Evolutionary conservation across 208 protist genomes (phyloP).

Genomic region (Crithidia acanthocephali): DNA sequence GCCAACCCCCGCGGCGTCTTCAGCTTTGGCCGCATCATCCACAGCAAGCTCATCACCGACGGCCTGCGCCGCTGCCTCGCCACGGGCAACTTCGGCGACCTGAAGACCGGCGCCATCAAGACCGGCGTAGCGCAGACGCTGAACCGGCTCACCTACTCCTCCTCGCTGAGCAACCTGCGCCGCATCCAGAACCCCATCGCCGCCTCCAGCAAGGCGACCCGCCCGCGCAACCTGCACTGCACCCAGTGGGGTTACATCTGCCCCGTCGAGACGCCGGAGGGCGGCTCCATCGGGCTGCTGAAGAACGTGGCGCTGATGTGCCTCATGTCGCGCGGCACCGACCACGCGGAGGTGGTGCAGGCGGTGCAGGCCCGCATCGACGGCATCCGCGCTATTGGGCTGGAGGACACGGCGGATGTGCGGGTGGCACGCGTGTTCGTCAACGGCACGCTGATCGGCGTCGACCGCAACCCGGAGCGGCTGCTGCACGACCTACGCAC

Average conservation of each 20-base stretch:
- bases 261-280: slow-evolving; percentile 99
- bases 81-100: slow-evolving; percentile 98
- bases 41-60: slow-evolving; percentile 96
- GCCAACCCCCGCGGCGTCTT: slow-evolving; percentile 58
- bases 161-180: slow-evolving; percentile 98
- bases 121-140: slow-evolving; percentile 97
- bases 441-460: slow-evolving; percentile 82
- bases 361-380: slow-evolving; percentile 72
- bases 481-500: slow-evolving; percentile 77
- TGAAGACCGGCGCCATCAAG: slow-evolving; percentile 98
- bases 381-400: slow-evolving; percentile 75
- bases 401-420: slow-evolving; percentile 79
- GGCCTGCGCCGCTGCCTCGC: slow-evolving; percentile 97
- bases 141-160: slow-evolving; percentile 97
- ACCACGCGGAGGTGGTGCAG: slow-evolving; percentile 86
- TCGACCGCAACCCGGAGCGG: slow-evolving; percentile 79
- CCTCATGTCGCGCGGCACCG: slow-evolving; percentile 98
- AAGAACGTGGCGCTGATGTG: slow-evolving; percentile 99
- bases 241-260: slow-evolving; percentile 99
- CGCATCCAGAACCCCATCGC: slow-evolving; percentile 99
- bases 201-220: slow-evolving; percentile 99
- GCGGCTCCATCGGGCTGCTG: slow-evolving; percentile 98
- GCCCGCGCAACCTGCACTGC: slow-evolving; percentile 96
- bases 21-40: slow-evolving; percentile 90
- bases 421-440: slow-evolving; percentile 77